phyloP scores from a whole-genome alignment of 139 green algal species.

The Picochlorum sp. region DNA sequence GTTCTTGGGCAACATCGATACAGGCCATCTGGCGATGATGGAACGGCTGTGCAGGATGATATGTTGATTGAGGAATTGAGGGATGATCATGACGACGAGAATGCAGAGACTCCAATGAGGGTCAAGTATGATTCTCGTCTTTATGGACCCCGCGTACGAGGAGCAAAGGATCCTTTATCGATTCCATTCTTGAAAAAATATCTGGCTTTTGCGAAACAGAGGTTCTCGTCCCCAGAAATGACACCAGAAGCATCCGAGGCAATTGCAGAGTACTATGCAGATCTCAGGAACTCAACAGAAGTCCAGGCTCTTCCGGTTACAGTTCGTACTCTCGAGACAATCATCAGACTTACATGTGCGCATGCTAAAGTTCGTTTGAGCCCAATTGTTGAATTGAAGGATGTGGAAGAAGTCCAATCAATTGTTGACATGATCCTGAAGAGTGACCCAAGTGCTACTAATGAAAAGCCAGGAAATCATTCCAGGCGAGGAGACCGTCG shows the following conservation, averaged over 20 bases:
- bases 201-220: conserved; percentile 43
- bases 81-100: conserved; percentile 28
- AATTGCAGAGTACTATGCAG: conserved; percentile 76
- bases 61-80: conserved; percentile 17
- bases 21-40: conserved; percentile 60
- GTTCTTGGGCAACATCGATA: conserved; percentile 89
- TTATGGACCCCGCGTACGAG: conserved; percentile 41
- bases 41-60: conserved; percentile 34
- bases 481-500: conserved; percentile 3
- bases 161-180: conserved; percentile 34
- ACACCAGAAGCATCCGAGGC: conserved; percentile 53
- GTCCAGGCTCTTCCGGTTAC: conserved; percentile 42
- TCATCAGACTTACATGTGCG: conserved; percentile 92
- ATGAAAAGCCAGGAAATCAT: not conserved
- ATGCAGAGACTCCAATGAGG: conserved; percentile 41
- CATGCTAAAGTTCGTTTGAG: conserved; percentile 70
- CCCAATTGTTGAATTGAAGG: conserved; percentile 20
- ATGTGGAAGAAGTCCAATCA: conserved; percentile 27
- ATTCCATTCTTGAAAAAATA: conserved; percentile 52
- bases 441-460: conserved; percentile 20
- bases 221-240: conserved; percentile 37
- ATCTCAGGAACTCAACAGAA: conserved; percentile 54
- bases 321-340: conserved; percentile 83
- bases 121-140: conserved; percentile 69
- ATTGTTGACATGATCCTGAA: conserved; percentile 33